Evolutionary conservation across 108 stramenopile species (phyloP).

Genomic region (Craspedostauros australis): DNA sequence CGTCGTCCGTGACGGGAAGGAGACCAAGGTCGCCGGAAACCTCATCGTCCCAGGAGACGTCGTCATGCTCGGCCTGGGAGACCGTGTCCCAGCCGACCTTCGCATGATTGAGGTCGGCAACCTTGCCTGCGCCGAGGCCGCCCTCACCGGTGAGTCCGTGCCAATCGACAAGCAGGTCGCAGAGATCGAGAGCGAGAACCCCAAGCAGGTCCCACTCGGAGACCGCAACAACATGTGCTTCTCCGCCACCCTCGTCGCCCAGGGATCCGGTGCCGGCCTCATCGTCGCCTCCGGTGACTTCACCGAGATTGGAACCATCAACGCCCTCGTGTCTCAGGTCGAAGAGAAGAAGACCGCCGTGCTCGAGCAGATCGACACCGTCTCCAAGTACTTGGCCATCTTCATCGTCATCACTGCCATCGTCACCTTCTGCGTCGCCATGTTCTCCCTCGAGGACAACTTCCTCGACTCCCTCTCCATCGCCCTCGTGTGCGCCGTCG

Average conservation of each 20-base stretch:
- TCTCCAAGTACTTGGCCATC: slow-evolving; percentile 75
- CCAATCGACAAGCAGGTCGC: slow-evolving; percentile 75
- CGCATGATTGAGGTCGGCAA: slow-evolving; percentile 68
- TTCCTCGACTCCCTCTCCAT: slow-evolving; percentile 63
- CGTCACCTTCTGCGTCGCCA: slow-evolving; percentile 75
- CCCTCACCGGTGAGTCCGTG: slow-evolving; percentile 88
- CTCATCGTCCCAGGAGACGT: slow-evolving; percentile 73
- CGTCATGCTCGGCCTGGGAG: slow-evolving; percentile 62
- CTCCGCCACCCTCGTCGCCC: slow-evolving; percentile 85
- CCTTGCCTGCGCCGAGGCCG: slow-evolving; percentile 79
- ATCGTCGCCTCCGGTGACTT: slow-evolving; percentile 75
- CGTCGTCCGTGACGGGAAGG: slow-evolving; percentile 64
- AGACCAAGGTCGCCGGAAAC: slow-evolving; percentile 51
- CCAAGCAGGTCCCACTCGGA: slow-evolving; percentile 70
- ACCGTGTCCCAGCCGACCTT: slow-evolving; percentile 83
- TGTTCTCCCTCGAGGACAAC: slow-evolving; percentile 38
- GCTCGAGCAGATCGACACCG: slow-evolving; percentile 85
- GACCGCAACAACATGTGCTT: slow-evolving; percentile 84
- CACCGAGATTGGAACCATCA: slow-evolving; percentile 96
- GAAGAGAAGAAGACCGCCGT: slow-evolving; percentile 89
- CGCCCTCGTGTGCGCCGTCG: slow-evolving; percentile 83
- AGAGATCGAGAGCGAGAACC: slow-evolving; percentile 29
- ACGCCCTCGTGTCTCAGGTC: slow-evolving; percentile 68
- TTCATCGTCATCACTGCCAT: slow-evolving; percentile 74
- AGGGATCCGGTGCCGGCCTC: slow-evolving; percentile 81